phyloP scores from a whole-genome alignment of 2,329 filamentous ascomycete species.

The Drechslerella coelobrocha region DNA sequence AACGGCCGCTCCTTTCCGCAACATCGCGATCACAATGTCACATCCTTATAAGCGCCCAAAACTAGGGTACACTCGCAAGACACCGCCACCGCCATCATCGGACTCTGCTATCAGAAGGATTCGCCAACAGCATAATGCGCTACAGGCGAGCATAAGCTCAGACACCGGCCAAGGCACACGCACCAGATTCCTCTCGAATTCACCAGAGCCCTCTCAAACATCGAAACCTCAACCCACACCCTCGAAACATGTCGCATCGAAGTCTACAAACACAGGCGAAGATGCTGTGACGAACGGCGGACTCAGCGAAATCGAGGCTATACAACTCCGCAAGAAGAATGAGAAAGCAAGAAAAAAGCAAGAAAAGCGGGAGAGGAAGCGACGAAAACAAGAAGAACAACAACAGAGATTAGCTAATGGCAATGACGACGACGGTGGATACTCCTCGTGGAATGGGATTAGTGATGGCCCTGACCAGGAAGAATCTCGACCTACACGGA shows the following conservation, averaged over 20 bases:
- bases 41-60: conserved; percentile 36
- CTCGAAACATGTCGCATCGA: not conserved
- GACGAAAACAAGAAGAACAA: conserved; percentile 14
- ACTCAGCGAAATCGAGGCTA: conserved; percentile 35
- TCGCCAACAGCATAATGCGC: conserved; percentile 20
- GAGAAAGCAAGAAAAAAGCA: conserved; percentile 38
- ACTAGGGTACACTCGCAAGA: not conserved
- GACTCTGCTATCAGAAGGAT: conserved; percentile 27
- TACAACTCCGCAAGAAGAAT: conserved; percentile 39
- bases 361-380: conserved; percentile 33
- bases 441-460: conserved; percentile 45
- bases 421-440: conserved; percentile 31
- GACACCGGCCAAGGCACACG: conserved; percentile 29
- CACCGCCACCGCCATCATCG: conserved; percentile 10
- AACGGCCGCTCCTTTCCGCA: not conserved
- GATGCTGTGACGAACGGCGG: conserved; percentile 23
- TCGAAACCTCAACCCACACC: not conserved
- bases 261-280: not conserved
- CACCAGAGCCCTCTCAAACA: conserved; percentile 27
- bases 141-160: conserved; percentile 37
- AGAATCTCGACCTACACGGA: not conserved
- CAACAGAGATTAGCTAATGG: not conserved
- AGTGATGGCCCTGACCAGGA: conserved; percentile 13
- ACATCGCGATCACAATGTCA: conserved; percentile 24
- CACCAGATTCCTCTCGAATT: conserved; percentile 30